These are phyloP conservation scores for Albophoma yamanashiensis DNA, from an alignment of 2,329 filamentous ascomycete genomes.

Conservation along the genomic window DNA sequence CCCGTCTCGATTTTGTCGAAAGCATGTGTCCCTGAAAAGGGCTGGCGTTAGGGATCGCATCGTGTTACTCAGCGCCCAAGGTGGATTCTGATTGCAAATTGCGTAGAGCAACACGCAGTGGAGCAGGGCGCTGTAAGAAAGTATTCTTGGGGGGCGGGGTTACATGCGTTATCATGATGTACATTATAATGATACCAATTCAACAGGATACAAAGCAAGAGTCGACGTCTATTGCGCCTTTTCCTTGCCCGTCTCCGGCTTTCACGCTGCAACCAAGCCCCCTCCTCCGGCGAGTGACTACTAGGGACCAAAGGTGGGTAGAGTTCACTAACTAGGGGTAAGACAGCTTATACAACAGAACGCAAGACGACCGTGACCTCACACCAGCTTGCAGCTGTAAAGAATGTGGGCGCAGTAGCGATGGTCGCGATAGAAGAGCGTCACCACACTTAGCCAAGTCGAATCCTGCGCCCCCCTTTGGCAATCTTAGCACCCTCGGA, in stretches of 20 bases:
- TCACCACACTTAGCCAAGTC: conserved; percentile 14
- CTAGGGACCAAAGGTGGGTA: neutral
- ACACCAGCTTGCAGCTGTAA: neutral
- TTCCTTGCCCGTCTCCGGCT: neutral
- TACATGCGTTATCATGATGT: neutral
- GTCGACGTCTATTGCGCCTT: neutral
- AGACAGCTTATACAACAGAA: neutral
- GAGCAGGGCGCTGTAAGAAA: neutral
- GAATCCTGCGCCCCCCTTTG: conserved; percentile 41
- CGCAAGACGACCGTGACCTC: neutral
- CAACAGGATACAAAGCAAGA: neutral
- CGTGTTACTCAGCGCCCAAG: neutral
- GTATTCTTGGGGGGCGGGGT: neutral
- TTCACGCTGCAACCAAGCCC: neutral
- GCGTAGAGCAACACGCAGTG: neutral
- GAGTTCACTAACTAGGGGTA: neutral
- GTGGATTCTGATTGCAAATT: neutral
- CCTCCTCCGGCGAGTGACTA: neutral
- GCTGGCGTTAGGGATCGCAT: conserved; percentile 11
- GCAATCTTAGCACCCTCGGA: conserved; percentile 39
- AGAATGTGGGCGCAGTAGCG: neutral
- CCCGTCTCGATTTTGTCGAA: too few relatives aligned
- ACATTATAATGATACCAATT: conserved; percentile 3
- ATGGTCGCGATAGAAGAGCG: neutral
- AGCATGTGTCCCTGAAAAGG: neutral